Evolutionary conservation across 2,329 filamentous ascomycete genomes (phyloP).

Genomic region (Tolypocladium album): DNA sequence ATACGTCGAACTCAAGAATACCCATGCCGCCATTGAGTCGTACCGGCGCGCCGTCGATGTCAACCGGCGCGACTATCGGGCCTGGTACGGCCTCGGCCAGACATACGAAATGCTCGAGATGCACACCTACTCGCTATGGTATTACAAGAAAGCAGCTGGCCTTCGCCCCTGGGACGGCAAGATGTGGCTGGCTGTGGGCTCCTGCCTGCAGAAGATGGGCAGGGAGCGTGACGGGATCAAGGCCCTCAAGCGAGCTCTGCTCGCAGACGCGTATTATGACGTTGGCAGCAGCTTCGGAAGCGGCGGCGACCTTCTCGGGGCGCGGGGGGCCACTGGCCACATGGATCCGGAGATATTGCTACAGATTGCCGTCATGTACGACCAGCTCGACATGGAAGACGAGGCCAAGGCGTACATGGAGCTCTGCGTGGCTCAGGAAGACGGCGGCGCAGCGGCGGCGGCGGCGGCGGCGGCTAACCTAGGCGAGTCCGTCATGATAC

Average conservation of each 20-base stretch:
- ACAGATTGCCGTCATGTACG: constrained; percentile 84
- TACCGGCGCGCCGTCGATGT: constrained; percentile 93
- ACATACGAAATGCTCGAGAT: constrained; percentile 97
- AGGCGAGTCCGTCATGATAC: constrained; percentile 42
- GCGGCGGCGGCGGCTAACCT: constrained; percentile 28
- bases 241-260: constrained; percentile 81
- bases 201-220: constrained; percentile 82
- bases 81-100: constrained; percentile 95
- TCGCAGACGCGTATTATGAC: constrained; percentile 81
- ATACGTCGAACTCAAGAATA: constrained; percentile 97
- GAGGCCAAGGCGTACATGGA: constrained; percentile 94
- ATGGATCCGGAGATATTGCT: constrained; percentile 87
- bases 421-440: constrained; percentile 84
- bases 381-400: constrained; percentile 63
- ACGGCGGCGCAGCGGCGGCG: constrained; percentile 46
- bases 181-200: constrained; percentile 96
- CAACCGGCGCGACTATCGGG: constrained; percentile 90
- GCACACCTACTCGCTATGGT: constrained; percentile 94
- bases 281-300: constrained; percentile 44
- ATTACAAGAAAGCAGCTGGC: constrained; percentile 91
- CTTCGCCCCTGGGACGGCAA: constrained; percentile 94
- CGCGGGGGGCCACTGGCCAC: constrained; percentile 41
- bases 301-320: constrained; percentile 31
- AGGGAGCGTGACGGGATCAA: constrained; percentile 86
- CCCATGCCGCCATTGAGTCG: constrained; percentile 92